Base-by-base conservation (phyloP, 345 rosid species). In the Mercurialis annua region DNA sequence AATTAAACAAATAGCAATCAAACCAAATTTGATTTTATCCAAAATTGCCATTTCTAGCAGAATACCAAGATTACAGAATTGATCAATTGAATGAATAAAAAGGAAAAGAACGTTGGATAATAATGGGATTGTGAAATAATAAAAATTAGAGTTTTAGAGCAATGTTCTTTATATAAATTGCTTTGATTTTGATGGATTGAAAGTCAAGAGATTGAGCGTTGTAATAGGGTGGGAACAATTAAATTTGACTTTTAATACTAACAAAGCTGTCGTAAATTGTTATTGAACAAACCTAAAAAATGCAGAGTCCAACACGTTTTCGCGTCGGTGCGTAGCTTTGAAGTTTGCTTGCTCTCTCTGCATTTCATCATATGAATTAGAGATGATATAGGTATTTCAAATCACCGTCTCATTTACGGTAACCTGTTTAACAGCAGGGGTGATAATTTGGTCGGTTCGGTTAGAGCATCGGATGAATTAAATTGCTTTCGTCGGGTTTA, bases 301-400 rank as follows among this genome's bases (percentile, higher is more conserved):
- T 67, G 42, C 31, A 64, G 5, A 9, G 40, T 27, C 42, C 5
- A 61, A 73, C 73, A 64, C 67, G 60, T 36, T 51, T 57, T 17
- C 21, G 10, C 20, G 78, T 63, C 81, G 71, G 76, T 62, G 72
- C 12, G 14, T 42, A 46, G 33, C 38, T 59, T 42, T 54, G 27
- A 43, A 51, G 2, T 4, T 23, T 51, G 40, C 44, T 20, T 16
- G 23, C 55, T n/a, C 18, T n/a, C 18, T 14, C 3, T 11, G n/a
- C 31, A 34, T 21, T 7, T 29, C 2, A 3, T 30, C 21, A 53
- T 30, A 2, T 3, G 1, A 24, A 20, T 38, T 21, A 18, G 17
- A 20, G 46, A 61, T 4, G n/a, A n/a, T n/a, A n/a, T n/a, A n/a
- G n/a, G n/a, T n/a, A n/a, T n/a, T n/a, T n/a, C n/a, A n/a, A n/a